Evolutionary conservation across 179 eudicot genomes (phyloP), one percentile per base, ranked within the genome.

Genomic region (Corrigiola litoralis): DNA sequence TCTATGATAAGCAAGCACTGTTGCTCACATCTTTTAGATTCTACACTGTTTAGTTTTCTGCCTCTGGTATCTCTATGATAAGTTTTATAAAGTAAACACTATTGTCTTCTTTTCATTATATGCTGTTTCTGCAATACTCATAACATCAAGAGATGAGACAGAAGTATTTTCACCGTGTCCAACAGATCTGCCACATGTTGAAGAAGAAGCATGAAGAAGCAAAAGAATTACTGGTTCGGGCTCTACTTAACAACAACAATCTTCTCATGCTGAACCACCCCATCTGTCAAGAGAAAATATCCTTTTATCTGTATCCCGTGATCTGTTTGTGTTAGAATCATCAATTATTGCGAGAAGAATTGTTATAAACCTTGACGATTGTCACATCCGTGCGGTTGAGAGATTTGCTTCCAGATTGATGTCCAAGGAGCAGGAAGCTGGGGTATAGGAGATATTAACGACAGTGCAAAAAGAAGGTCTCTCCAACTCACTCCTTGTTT

Each of bases 201-300:
- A 83, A 78, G 61, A 90, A 82, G 90, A 87, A 86, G 80, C 95
- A 84, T 12, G 97, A 88, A 42, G 97, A 86, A 74, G 96, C 99
- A 17, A 90, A 91, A 76, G 99, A 94, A 61, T 25, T 88, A 72
- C 55, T 91, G 66, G 96, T 85, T 73, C 83, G 82, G 49, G 88
- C 88, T 68, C 74, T 86, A 66, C 87, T 88, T 36, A 90, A 85
- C 81, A 88, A 85, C 87, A 94, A 86, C 86, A 74, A 81, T 36
- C 80, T 90, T 72, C 81, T 94, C 73, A 79, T 90, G 89, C 85
- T 94, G 68, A 85, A 81, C 82, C 81, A 85, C 67, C 95, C 99
- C 41, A 77, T 80, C 24, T 69, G 75, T 53, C 84, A 86, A 47
- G 84, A 85, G 47, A 94, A 83, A 66, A 94, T 90, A 90, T 90